Base-by-base conservation (phyloP, 1,284 basidiomycete species). In the Trametes polyzona region DNA sequence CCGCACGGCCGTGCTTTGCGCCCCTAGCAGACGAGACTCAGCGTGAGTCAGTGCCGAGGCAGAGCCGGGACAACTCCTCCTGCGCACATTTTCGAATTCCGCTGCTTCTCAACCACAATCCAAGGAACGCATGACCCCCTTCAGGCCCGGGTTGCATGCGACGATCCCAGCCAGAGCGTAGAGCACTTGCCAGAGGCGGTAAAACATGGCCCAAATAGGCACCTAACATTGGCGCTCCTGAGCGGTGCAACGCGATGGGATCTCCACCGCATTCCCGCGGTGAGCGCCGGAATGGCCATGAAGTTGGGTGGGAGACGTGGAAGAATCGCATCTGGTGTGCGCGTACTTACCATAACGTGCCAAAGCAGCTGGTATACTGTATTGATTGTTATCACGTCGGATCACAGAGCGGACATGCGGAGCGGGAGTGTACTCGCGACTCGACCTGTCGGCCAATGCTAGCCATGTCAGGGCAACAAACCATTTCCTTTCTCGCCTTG, bases 101-200 rank as follows among this genome's bases (percentile, higher is more conserved):
- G 55, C 19, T 0, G 55, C 48, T 57, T 57, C 55, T 36, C 44
- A 19, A 43, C 47, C 55, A 46, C 47, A 40, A 57, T 46, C 55
- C 55, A 39, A 47, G 48, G 37, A 57, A 26, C 55, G 48, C 55
- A 47, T 57, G 49, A 51, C 49, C 55, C 23, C 17, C 16, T 32
- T 14, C 53, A 39, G 23, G 19, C 29, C 23, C 39, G 27, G 16
- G 17, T 23, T 36, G 46, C 39, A 43, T 48, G 53, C 53, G 23
- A 39, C 24, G 27, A 42, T 42, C 53, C 40, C 23, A 32, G 30
- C 19, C 19, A 16, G 2, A 43, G 17, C 24, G 43, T 19, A n/a
- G 19, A 9, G 3, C 12, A 8, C 12, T 12, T 11, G 17, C 30
- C 40, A 11, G 36, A n/a, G 10, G 16, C 24, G 39, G 39, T 32